Conservation (phyloP, 768 basidiomycete species). For the Leccinum disarticulatum region DNA sequence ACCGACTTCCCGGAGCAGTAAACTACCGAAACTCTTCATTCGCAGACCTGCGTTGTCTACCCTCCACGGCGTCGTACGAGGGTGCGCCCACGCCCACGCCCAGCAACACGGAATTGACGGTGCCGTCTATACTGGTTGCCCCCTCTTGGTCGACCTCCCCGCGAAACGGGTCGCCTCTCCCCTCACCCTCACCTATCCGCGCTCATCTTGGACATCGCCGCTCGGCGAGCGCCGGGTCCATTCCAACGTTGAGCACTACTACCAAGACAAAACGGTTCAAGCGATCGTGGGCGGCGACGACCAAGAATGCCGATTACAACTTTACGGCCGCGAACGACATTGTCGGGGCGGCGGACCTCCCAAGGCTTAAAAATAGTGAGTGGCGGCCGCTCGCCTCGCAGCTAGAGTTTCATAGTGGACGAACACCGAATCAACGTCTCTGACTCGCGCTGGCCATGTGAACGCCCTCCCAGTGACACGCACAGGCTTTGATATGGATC, state of each 20-base stretch:
- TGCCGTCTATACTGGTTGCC: constrained; percentile 17
- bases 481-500: constrained; percentile 95
- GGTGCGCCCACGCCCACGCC: constrained; percentile 11
- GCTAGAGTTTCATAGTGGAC: neutral
- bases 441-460: too few species aligned
- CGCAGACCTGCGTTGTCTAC: constrained; percentile 34
- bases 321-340: constrained; percentile 77
- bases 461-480: constrained; percentile 61
- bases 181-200: constrained; percentile 29
- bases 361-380: constrained; percentile 83
- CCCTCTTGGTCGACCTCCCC: constrained; percentile 12
- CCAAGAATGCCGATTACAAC: constrained; percentile 50
- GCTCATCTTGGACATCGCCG: constrained; percentile 30
- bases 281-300: constrained; percentile 39
- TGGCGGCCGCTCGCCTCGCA: constrained; percentile 13
- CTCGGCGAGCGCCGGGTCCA: constrained; percentile 31
- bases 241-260: constrained; percentile 20
- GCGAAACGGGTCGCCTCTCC: constrained; percentile 14
- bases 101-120: neutral
- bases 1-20: constrained; percentile 30
- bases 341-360: constrained; percentile 82
- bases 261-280: constrained; percentile 38
- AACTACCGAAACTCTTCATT: constrained; percentile 36
- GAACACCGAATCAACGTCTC: neutral
- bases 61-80: constrained; percentile 33